phyloP scores from a whole-genome alignment of 805 yeast species.

The Candida chauliodis region DNA sequence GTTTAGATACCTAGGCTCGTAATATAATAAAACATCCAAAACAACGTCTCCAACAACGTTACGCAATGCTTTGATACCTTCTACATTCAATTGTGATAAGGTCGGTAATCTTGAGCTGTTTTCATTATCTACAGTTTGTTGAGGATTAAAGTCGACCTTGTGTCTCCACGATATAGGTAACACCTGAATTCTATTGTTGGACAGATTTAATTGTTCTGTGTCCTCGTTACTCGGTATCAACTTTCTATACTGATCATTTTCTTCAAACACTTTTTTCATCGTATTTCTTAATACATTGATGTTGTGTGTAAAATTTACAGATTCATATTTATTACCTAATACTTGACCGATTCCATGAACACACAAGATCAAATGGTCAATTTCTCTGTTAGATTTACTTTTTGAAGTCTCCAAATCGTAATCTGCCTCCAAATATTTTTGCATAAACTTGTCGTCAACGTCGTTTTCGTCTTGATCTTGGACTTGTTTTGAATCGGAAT shows the following conservation, averaged over 20 bases:
- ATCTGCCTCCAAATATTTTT: slow-evolving; percentile 48
- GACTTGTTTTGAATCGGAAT: slow-evolving; percentile 13
- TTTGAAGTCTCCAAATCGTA: slow-evolving; percentile 33
- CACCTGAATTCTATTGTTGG: slow-evolving; percentile 69
- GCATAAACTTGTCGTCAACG: slow-evolving; percentile 28
- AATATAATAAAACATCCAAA: slow-evolving; percentile 75
- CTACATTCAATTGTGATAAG: slow-evolving; percentile 67
- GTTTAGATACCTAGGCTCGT: slow-evolving; percentile 63
- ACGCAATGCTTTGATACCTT: slow-evolving; percentile 73
- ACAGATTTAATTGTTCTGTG: slow-evolving; percentile 14
- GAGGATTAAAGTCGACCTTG: slow-evolving; percentile 59
- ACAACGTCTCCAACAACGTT: slow-evolving; percentile 82
- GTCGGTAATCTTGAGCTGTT: slow-evolving; percentile 53
- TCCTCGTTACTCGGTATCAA: slow-evolving; percentile 28
- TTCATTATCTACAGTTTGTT: slow-evolving; percentile 33
- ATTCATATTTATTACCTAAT: slow-evolving; percentile 71
- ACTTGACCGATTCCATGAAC: slow-evolving; percentile 95
- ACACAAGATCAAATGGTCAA: slow-evolving; percentile 74
- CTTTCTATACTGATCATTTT: slow-evolving; percentile 37
- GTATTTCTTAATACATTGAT: slow-evolving; percentile 62
- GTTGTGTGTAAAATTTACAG: slow-evolving; percentile 84
- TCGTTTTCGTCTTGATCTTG: slow-evolving; percentile 13
- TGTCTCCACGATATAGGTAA: slow-evolving; percentile 93
- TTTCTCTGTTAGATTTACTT: slow-evolving; percentile 25
- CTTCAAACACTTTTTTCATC: slow-evolving; percentile 47